Conservation (phyloP, 805 yeast genomes). For the Nakazawaea ishiwadae region DNA sequence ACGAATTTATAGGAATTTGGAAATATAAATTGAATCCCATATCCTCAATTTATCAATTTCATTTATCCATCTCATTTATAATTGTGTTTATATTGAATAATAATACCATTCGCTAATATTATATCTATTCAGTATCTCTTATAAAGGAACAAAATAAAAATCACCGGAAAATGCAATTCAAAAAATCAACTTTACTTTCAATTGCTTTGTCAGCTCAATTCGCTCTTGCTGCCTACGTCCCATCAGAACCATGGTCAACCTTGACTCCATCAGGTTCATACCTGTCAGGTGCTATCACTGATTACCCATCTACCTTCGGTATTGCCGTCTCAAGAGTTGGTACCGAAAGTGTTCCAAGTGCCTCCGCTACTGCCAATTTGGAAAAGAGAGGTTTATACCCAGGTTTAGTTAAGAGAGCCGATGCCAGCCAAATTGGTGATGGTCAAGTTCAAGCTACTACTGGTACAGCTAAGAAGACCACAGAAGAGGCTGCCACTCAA, state of each 20-base stretch:
- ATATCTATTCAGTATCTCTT: too few species aligned
- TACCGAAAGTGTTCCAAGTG: slow-evolving; percentile 20
- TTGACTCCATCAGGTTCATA: slow-evolving; percentile 55
- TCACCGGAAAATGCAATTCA: slow-evolving; percentile 6
- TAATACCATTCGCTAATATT: too few species aligned
- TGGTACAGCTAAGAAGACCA: slow-evolving; percentile 21
- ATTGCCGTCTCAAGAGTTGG: slow-evolving; percentile 31
- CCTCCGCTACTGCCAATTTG: slow-evolving; percentile 21
- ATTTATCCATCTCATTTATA: too few species aligned
- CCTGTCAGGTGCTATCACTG: slow-evolving; percentile 50
- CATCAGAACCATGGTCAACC: slow-evolving; percentile 60
- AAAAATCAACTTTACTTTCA: slow-evolving; percentile 17
- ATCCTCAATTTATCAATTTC: neutral
- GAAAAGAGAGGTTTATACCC: neutral
- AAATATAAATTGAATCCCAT: neutral
- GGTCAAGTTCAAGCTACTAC: slow-evolving; percentile 36
- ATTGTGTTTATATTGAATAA: too few species aligned
- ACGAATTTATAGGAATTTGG: too few species aligned
- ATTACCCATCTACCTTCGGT: slow-evolving; percentile 56
- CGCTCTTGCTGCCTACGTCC: slow-evolving; percentile 54
- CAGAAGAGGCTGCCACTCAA: slow-evolving; percentile 24
- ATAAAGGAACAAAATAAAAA: too few species aligned
- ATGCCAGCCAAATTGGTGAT: slow-evolving; percentile 38
- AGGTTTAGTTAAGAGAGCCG: slow-evolving; percentile 26
- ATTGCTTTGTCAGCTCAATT: slow-evolving; percentile 41